These are phyloP conservation scores for Begonia loranthoides DNA, from an alignment of 306 rosid genomes.

Conservation along the genomic window DNA sequence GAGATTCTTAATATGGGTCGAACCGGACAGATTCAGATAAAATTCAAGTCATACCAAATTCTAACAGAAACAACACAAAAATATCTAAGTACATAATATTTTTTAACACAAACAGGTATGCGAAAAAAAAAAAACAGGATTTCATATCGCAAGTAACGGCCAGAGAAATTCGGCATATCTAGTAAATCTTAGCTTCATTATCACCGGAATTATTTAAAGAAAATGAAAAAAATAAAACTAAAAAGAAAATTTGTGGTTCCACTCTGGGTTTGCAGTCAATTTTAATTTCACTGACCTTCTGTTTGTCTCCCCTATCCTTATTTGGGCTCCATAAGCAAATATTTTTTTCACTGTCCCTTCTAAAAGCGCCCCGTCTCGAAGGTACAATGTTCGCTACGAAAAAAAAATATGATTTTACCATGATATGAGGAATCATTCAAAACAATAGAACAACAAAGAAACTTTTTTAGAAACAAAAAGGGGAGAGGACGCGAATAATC, in stretches of 20 bases:
- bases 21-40: no score
- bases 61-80: neutral
- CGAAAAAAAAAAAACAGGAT: no score
- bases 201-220: neutral
- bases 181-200: no score
- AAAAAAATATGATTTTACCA: neutral
- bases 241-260: no score
- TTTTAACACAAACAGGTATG: no score
- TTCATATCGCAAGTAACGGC: no score
- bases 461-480: no score
- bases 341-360: conserved; percentile 73
- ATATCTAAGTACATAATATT: no score
- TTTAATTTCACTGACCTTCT: conserved; percentile 36
- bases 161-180: no score
- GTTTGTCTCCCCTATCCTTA: conserved; percentile 54
- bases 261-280: neutral
- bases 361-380: conserved; percentile 74
- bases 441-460: neutral
- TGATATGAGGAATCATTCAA: neutral
- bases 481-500: no score
- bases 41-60: no score
- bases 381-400: conserved; percentile 50
- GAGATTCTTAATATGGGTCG: no score
- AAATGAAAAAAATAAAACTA: neutral
- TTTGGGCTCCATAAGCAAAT: conserved; percentile 77